Conservation (phyloP, 257 asterid species). For the Misopates orontium region DNA sequence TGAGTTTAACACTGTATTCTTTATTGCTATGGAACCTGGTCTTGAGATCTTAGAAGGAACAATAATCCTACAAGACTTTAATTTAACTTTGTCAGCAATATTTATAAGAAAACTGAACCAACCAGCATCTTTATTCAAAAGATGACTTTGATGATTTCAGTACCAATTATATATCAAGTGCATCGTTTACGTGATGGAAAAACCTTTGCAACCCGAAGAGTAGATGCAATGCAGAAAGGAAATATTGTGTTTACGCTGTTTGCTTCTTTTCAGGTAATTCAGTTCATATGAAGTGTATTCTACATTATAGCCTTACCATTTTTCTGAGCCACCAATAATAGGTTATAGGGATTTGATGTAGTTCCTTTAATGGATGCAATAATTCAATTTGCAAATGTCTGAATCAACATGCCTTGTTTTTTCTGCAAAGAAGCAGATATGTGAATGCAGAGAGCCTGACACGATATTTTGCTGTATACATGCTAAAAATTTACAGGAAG, state of each 20-base stretch:
- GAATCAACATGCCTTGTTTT: too few species aligned
- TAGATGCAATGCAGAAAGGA: slow-evolving; percentile 93
- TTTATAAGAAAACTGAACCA: slow-evolving; percentile 5
- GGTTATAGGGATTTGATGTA: too few species aligned
- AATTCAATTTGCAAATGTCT: too few species aligned
- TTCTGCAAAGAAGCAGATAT: too few species aligned
- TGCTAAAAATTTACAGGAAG: slow-evolving; percentile 56
- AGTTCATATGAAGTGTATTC: slow-evolving; percentile 20
- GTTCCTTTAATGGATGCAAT: too few species aligned
- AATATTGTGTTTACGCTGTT: slow-evolving; percentile 65
- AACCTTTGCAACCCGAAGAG: slow-evolving; percentile 95
- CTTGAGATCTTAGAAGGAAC: slow-evolving; percentile 18
- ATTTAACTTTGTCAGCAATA: background rate
- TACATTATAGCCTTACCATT: slow-evolving; percentile 15
- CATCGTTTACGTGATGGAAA: slow-evolving; percentile 92
- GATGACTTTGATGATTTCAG: slow-evolving; percentile 45
- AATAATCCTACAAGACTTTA: background rate
- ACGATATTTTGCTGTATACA: too few species aligned
- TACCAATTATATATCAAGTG: slow-evolving; percentile 89
- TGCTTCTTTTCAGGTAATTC: slow-evolving; percentile 93
- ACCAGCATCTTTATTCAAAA: slow-evolving; percentile 6
- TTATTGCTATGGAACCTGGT: background rate
- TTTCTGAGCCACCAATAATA: background rate
- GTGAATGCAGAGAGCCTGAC: too few species aligned
- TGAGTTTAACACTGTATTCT: too few species aligned